These are phyloP conservation scores for Suillus discolor DNA, from an alignment of 768 basidiomycete genomes.

Conservation along the genomic window DNA sequence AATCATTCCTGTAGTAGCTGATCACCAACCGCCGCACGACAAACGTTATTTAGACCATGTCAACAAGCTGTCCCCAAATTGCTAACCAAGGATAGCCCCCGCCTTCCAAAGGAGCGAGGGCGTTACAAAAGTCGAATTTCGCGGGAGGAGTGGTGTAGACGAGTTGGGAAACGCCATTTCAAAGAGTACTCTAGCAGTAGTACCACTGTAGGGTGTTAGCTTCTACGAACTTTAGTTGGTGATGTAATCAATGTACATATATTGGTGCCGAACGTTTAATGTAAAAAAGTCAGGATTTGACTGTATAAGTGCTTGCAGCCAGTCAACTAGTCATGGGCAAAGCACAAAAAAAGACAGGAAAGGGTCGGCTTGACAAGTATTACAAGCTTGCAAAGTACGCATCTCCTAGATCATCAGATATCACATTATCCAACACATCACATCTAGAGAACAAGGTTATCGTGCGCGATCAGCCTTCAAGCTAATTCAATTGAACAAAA, in stretches of 20 bases:
- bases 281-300: neutral
- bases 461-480: slow-evolving; percentile 99
- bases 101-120: slow-evolving; percentile 43
- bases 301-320: neutral
- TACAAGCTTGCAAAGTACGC: slow-evolving; percentile 90
- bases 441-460: slow-evolving; percentile 92
- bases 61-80: neutral
- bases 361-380: slow-evolving; percentile 95
- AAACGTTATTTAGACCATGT: neutral
- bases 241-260: neutral
- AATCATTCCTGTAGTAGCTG: slow-evolving; percentile 53
- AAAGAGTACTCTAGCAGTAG: neutral
- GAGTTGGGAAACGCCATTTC: slow-evolving; percentile 23
- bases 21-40: neutral
- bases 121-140: slow-evolving; percentile 12
- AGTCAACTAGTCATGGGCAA: slow-evolving; percentile 55
- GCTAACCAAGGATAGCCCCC: slow-evolving; percentile 44
- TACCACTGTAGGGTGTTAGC: neutral
- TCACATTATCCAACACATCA: slow-evolving; percentile 13
- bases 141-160: slow-evolving; percentile 32
- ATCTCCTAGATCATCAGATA: slow-evolving; percentile 8
- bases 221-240: neutral
- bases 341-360: slow-evolving; percentile 94
- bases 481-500: slow-evolving; percentile 97
- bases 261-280: slow-evolving; percentile 1